A percentile compares a stretch with the other conserved stretches of the same genome.
Conservation (phyloP, 1,139 yeast species). For the Magnusiomyces suaveolens region DNA sequence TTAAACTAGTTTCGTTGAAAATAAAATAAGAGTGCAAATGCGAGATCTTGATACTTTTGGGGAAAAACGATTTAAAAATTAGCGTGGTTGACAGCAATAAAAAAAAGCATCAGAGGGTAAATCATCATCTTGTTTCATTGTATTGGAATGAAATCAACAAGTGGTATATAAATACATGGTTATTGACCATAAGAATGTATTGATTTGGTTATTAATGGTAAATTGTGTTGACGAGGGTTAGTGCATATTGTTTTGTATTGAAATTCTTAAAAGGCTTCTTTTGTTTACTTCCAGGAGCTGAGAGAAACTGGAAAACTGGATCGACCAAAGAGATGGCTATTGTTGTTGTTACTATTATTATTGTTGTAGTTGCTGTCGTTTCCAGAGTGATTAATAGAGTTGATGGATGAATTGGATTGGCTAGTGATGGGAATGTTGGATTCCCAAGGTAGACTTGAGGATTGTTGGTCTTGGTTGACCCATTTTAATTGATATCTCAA, state of each 20-base stretch:
- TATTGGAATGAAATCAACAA: neutral
- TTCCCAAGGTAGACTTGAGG: neutral
- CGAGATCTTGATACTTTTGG: neutral
- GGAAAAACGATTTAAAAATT: too few relatives aligned
- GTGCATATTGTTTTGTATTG: neutral
- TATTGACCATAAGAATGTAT: too few relatives aligned
- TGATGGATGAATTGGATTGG: neutral
- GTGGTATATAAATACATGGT: too few relatives aligned
- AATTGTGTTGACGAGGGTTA: too few relatives aligned
- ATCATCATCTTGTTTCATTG: too few relatives aligned
- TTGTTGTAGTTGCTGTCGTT: neutral
- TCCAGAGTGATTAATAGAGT: too few relatives aligned
- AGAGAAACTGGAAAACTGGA: neutral
- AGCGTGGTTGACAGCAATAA: too few relatives aligned
- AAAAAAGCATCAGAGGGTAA: too few relatives aligned
- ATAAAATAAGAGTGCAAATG: neutral
- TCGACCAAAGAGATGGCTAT: neutral
- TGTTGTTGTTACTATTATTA: neutral
- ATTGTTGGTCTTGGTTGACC: conserved; percentile 14
- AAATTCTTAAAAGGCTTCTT: neutral
- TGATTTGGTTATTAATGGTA: too few relatives aligned
- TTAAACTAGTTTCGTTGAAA: too few relatives aligned
- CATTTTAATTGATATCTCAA: conserved; percentile 22
- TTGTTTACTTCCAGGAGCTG: neutral
- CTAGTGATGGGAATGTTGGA: neutral